These are phyloP conservation scores for Geotrichum europaeum DNA, from an alignment of 1,139 yeast species.

Conservation along the genomic window DNA sequence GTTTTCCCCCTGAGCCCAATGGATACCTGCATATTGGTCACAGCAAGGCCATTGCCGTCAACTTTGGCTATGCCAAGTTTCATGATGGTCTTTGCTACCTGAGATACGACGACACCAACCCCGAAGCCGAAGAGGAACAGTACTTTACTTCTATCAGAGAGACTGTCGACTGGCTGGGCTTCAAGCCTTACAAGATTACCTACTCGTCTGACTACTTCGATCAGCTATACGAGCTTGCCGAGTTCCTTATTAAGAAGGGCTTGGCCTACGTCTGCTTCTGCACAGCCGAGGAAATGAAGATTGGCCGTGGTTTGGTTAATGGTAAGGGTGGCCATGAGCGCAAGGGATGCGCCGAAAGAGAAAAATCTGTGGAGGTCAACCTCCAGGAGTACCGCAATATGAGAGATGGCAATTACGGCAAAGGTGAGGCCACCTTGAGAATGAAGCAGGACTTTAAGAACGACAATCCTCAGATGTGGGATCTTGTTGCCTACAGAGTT, in stretches of 20 bases:
- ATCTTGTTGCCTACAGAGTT: conserved; percentile 95
- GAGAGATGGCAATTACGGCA: conserved; percentile 82
- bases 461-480: conserved; percentile 99
- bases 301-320: conserved; percentile 80
- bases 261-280: conserved; percentile 91
- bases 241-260: conserved; percentile 59
- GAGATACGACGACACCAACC: conserved; percentile 96
- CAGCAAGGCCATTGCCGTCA: conserved; percentile 90
- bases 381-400: conserved; percentile 77
- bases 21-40: conserved; percentile 97
- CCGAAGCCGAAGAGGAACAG: conserved; percentile 95
- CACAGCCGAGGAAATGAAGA: conserved; percentile 84
- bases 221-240: conserved; percentile 79
- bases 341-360: conserved; percentile 71
- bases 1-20: conserved; percentile 98
- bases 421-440: conserved; percentile 90
- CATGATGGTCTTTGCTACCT: conserved; percentile 82
- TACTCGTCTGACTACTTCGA: conserved; percentile 96
- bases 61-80: conserved; percentile 17
- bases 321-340: conserved; percentile 93
- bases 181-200: conserved; percentile 85
- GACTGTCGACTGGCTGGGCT: conserved; percentile 91
- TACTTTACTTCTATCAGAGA: conserved; percentile 78
- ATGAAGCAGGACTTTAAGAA: conserved; percentile 93
- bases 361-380: conserved; percentile 63